Base-by-base conservation (phyloP, 2,329 filamentous ascomycete genomes). In the Colletotrichum somersetense region DNA sequence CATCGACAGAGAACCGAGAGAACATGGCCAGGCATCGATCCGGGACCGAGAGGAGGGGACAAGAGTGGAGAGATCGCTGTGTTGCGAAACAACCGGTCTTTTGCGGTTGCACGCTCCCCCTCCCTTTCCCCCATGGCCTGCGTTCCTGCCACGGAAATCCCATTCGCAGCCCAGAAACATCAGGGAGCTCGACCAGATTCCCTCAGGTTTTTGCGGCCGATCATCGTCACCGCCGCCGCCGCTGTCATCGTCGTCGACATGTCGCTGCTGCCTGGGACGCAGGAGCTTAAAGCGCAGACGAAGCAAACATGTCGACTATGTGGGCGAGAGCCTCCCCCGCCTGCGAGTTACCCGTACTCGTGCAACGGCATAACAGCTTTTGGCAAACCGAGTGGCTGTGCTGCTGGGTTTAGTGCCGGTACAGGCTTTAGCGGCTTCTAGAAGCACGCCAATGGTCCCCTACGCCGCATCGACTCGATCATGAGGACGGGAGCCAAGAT, bases 91-190 rank as follows among this genome's bases (percentile, higher is more conserved):
- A 56, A 26, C 56, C 33, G 56, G 35, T 48, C 66, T 20, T 62
- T 42, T 33, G 63, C 56, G 33, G 63, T 63, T 62, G 67, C 67
- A 71, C 67, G 63, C 40, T 50, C 56, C 48, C 40, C 56, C n/a
- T 18, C 42, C 42, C 20, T 8, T 1, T n/a, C 44, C 20, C 18
- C 18, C 16, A n/a, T 44, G 26, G 33, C 26, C 35, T 30, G 11
- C 35, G 33, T 20, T 48, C 4, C 46, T 20, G 7, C 35, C 33
- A 52, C 30, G 8, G 33, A 18, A 38, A 18, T 33, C n/a, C 44
- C 57, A 38, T 38, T 10, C 20, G 11, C 61, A 26, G 10, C 7
- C 20, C 35, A 38, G 30, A 38, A 14, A 30, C 33, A 38, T 8
- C 23, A 5, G n/a, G 33, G 33, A 26, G 11, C 26, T 30, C 58